A percentile compares a stretch with the other conserved stretches of the same genome.
Evolutionary conservation across 257 asterid species (phyloP).

Genomic region (Oldenlandia corymbosa): DNA sequence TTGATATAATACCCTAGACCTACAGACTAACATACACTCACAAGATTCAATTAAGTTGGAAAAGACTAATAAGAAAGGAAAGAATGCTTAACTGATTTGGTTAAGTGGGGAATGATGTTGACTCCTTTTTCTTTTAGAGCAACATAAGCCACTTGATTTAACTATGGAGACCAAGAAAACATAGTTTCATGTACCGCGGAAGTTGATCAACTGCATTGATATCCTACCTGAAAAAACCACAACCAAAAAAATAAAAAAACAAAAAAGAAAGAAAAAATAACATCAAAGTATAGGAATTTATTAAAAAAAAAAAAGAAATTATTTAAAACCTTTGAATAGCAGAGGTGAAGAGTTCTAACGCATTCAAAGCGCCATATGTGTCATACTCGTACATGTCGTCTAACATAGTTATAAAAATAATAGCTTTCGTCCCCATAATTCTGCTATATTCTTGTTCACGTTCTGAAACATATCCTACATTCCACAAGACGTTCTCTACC

Average conservation of each 20-base stretch:
- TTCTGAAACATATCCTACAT: background rate
- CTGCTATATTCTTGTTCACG: constrained; percentile 7
- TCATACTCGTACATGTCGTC: constrained; percentile 9
- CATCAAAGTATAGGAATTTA: too few species aligned
- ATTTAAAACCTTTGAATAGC: constrained; percentile 7
- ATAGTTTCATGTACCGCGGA: constrained; percentile 24
- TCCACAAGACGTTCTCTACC: constrained; percentile 3
- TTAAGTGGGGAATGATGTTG: constrained; percentile 12
- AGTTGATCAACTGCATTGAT: constrained; percentile 6
- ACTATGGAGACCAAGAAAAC: constrained; percentile 15
- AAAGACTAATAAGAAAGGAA: too few species aligned
- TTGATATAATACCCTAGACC: too few species aligned
- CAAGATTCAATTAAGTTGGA: too few species aligned
- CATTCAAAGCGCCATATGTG: background rate
- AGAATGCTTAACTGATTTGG: background rate
- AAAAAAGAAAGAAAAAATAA: too few species aligned
- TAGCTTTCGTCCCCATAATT: background rate
- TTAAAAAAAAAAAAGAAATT: constrained; percentile 17
- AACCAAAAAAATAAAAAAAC: too few species aligned
- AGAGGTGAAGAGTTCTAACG: background rate
- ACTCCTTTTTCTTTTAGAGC: constrained; percentile 9
- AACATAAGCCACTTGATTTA: constrained; percentile 16
- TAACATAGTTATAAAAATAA: background rate
- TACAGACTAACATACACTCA: too few species aligned
- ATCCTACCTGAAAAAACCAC: constrained; percentile 28